phyloP scores from a whole-genome alignment of 2,329 filamentous ascomycete genomes.

The Penicillium sclerotigenum region DNA sequence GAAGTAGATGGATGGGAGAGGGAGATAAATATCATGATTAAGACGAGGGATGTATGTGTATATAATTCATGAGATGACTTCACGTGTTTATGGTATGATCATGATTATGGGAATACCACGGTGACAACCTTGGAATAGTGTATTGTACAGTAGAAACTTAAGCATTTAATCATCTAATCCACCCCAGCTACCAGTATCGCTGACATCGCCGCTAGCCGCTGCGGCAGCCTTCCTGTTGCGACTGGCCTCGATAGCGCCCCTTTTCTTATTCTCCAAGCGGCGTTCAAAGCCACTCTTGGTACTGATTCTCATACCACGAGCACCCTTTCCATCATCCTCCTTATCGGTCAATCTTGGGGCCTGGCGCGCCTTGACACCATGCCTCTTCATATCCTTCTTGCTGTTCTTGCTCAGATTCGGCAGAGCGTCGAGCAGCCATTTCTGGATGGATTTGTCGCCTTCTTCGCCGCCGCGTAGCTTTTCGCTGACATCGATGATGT shows the following conservation, averaged over 20 bases:
- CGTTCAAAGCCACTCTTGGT: slow-evolving; percentile 52
- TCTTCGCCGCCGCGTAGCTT: slow-evolving; percentile 55
- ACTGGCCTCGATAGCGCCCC: slow-evolving; percentile 45
- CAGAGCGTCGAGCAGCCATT: slow-evolving; percentile 84
- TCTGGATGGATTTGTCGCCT: slow-evolving; percentile 62
- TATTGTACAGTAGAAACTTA: slow-evolving; percentile 19
- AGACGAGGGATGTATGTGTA: background rate
- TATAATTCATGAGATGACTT: slow-evolving; percentile 6
- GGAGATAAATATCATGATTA: background rate
- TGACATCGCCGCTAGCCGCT: slow-evolving; percentile 24
- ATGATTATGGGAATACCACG: slow-evolving; percentile 3
- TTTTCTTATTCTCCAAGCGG: slow-evolving; percentile 46
- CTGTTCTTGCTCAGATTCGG: slow-evolving; percentile 81
- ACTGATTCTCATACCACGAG: slow-evolving; percentile 63
- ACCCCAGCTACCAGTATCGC: slow-evolving; percentile 37
- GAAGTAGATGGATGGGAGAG: background rate
- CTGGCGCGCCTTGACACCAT: slow-evolving; percentile 72
- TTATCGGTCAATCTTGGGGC: slow-evolving; percentile 41
- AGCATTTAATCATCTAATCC: slow-evolving; percentile 39
- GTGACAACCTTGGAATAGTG: background rate
- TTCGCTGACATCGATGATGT: slow-evolving; percentile 83
- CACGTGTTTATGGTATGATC: slow-evolving; percentile 15
- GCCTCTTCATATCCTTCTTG: slow-evolving; percentile 74
- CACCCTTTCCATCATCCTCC: slow-evolving; percentile 44
- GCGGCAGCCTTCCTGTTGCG: slow-evolving; percentile 32